Evolutionary conservation across 495 filamentous ascomycete genomes (phyloP).

Genomic region (Platismatia glauca): DNA sequence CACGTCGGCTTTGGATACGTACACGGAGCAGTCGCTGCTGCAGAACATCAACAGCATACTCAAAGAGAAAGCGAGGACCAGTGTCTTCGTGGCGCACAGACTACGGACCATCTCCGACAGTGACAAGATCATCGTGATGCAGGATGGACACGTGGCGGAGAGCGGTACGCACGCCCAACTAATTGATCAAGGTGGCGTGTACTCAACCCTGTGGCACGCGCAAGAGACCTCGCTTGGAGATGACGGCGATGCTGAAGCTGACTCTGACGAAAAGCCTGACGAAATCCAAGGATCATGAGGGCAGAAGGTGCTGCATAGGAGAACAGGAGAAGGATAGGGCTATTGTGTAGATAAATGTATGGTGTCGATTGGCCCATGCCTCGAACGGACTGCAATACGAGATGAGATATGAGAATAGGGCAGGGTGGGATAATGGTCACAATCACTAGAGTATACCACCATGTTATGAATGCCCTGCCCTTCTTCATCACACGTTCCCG

Average conservation of each 20-base stretch:
- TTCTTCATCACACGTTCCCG: too few relatives aligned
- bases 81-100: slow-evolving; percentile 88
- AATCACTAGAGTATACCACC: not conserved
- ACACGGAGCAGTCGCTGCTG: slow-evolving; percentile 87
- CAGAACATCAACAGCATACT: slow-evolving; percentile 91
- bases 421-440: not conserved
- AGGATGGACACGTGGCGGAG: slow-evolving; percentile 75
- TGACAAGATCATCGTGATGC: slow-evolving; percentile 86
- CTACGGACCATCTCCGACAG: slow-evolving; percentile 90
- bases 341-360: not conserved
- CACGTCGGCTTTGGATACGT: slow-evolving; percentile 89
- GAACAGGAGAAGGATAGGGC: not conserved
- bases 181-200: slow-evolving; percentile 70
- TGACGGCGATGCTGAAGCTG: not conserved
- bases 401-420: not conserved
- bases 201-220: slow-evolving; percentile 80
- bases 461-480: too few relatives aligned
- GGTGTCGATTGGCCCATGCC: not conserved
- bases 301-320: not conserved
- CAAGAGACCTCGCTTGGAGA: slow-evolving; percentile 15
- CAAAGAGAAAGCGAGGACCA: slow-evolving; percentile 79
- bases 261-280: not conserved
- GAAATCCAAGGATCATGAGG: not conserved
- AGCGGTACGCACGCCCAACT: slow-evolving; percentile 77
- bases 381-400: not conserved